These are phyloP conservation scores for Thalassiosira livingstoniorum DNA, from an alignment of 352 stramenopile species.

Conservation along the genomic window DNA sequence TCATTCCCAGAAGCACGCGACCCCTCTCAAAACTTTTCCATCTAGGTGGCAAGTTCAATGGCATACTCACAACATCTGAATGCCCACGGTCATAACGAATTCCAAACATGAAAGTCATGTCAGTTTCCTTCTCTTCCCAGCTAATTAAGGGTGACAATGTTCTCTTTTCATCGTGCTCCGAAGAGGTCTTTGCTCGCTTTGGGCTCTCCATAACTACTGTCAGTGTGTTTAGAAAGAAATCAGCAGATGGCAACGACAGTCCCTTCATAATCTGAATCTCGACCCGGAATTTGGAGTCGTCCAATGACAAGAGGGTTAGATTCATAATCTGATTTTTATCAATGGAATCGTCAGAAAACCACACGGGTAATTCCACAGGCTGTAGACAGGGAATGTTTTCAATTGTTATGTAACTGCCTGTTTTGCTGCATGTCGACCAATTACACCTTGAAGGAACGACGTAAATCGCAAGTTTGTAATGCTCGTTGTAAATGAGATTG, in stretches of 20 bases:
- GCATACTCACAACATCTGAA: slow-evolving; percentile 82
- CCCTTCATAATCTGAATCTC: slow-evolving; percentile 96
- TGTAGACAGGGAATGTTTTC: slow-evolving; percentile 92
- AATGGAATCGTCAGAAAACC: slow-evolving; percentile 90
- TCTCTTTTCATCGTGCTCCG: slow-evolving; percentile 47
- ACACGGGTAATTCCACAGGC: slow-evolving; percentile 90
- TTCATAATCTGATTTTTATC: slow-evolving; percentile 95
- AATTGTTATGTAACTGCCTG: slow-evolving; percentile 58
- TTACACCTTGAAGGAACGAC: slow-evolving; percentile 92
- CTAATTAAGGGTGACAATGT: slow-evolving; percentile 62
- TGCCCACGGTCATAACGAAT: slow-evolving; percentile 86
- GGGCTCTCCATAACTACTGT: slow-evolving; percentile 87
- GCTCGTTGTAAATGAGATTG: slow-evolving; percentile 93
- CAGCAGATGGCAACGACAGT: slow-evolving; percentile 87
- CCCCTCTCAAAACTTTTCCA: slow-evolving; percentile 93
- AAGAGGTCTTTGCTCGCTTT: slow-evolving; percentile 74
- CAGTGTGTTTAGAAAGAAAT: slow-evolving; percentile 93
- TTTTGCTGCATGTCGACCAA: slow-evolving; percentile 86
- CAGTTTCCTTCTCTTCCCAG: slow-evolving; percentile 55
- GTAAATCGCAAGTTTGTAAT: slow-evolving; percentile 96
- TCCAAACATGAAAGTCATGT: slow-evolving; percentile 91
- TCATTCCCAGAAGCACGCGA: slow-evolving; percentile 93
- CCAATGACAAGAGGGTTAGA: slow-evolving; percentile 93
- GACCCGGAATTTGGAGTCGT: slow-evolving; percentile 95
- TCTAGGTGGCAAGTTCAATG: slow-evolving; percentile 94